Evolutionary conservation across 331 rosid genomes (phyloP), one percentile per base, ranked within the genome.

Genomic region (Acacia pycnantha): DNA sequence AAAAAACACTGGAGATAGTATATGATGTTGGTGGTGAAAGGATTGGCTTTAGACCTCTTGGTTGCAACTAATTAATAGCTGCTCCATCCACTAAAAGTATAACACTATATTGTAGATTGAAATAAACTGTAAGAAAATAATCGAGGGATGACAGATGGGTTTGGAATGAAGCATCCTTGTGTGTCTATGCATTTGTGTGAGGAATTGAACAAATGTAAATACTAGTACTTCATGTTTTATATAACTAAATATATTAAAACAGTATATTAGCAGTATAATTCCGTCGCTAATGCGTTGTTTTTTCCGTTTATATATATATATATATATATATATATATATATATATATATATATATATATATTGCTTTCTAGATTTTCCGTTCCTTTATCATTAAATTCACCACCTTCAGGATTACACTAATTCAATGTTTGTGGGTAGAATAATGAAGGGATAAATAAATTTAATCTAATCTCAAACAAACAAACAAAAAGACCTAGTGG

Each of bases 11-110:
- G 16, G 81, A 88, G 71, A 94, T 95, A 67, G 66, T 59, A 4
- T 93, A 93, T 73, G 97, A 93, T 74, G 84, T 89, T 66, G 93
- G 85, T 15, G 87, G 85, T 11, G 33, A 59, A 59, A n/a, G 3
- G 66, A 11, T 59, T 24, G 66, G 66, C 5, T 59, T 59, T 24
- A 24, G 33, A 59, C 35, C 66, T 24, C 66, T 33, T 24, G 66
- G 12, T 24, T 59, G 66, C 77, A 31, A 59, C 9, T 61, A 62
- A 82, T 50, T 61, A 61, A 79, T 48, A 2, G 6, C 12, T 46
- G 14, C 16, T 46, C 4, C 19, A 11, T 11, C 2, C 46, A 1
- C 3, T 43, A 10, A 43, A 43, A 43, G 12, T 43, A 43, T 0
- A 43, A 43, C n/a, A n/a, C n/a, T 43, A 43, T 43, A 3, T 43